phyloP scores from a whole-genome alignment of 768 basidiomycete genomes.

The Pholiota microspora region DNA sequence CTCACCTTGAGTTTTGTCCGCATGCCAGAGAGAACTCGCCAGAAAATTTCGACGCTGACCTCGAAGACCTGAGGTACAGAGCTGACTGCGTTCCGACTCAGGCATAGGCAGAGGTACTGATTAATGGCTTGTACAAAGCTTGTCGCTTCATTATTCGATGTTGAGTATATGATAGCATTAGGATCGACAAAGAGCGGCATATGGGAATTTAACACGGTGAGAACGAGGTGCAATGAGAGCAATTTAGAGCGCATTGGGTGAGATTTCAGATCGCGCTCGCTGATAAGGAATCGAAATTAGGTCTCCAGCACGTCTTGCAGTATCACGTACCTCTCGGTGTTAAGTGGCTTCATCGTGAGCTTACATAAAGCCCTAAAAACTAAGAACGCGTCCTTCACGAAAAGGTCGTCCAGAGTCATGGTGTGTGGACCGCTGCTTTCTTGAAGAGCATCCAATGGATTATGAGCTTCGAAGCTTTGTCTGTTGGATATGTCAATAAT shows the following conservation, averaged over 20 bases:
- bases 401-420: conserved; percentile 80
- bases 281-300: conserved; percentile 28
- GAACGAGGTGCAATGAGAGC: conserved; percentile 89
- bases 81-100: conserved; percentile 95
- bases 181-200: conserved; percentile 89
- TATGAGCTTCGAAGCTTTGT: conserved; percentile 32
- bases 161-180: conserved; percentile 87
- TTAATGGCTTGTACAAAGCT: conserved; percentile 92
- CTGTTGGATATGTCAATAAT: conserved; percentile 19
- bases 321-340: conserved; percentile 77
- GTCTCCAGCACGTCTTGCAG: background rate
- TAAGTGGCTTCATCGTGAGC: conserved; percentile 95
- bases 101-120: conserved; percentile 89
- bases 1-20: conserved; percentile 92
- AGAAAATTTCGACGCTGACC: conserved; percentile 97
- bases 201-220: conserved; percentile 89
- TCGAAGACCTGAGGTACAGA: conserved; percentile 97
- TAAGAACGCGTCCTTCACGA: conserved; percentile 96
- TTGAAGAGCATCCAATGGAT: conserved; percentile 31
- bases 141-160: conserved; percentile 82
- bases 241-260: conserved; percentile 98
- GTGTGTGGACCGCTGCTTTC: conserved; percentile 36
- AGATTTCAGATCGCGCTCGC: conserved; percentile 94
- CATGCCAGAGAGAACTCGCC: conserved; percentile 92
- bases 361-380: conserved; percentile 98